Base-by-base conservation (phyloP, 192 early-diverging fungal species). In the Gaertneriomyces semiglobifer region DNA sequence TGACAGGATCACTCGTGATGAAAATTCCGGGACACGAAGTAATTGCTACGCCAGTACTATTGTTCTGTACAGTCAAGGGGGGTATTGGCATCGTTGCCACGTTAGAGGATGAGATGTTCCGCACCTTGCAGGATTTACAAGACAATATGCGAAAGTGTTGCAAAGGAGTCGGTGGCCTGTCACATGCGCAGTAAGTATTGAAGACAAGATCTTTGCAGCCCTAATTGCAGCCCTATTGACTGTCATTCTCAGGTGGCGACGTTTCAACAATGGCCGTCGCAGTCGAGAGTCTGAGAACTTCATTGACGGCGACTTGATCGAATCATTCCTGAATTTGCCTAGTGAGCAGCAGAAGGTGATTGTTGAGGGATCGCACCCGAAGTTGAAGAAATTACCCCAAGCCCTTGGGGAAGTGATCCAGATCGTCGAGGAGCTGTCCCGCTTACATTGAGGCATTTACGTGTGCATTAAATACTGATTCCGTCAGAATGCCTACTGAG, bases 301-400 rank as follows among this genome's bases (percentile, higher is more conserved):
- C 62, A 71, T 98, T 46, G 94, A 98, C 71, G 96, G 96, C 4
- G 95, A 96, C 71, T 64, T 98, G 53, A 83, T 98, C n/a, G 92
- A 95, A 72, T 65, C 73, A 48, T 96, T 91, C 56, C 62, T 93
- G 58, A 90, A 93, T 60, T 69, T 94, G 62, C 62, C 77, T 1
- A 42, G 10, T 14, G 79, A 63, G 39, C 63, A 62, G 25, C 60
- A 69, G 74, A 10, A 62, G 14, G 53, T 20, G n/a, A 65, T 74
- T 7, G 51, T 78, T 7, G 41, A 63, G 10, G 65, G 75, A 38
- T 39, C 61, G 45, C 65, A 69, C 38, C 70, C 61, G 25, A 69
- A 25, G 18, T 38, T 65, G 45, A 59, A 43, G 55, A 60, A 19
- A 64, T 60, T 65, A 7, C 25, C 18, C 9, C 53, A 77, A 25